Percentiles rank a stretch among this genome's conserved stretches.
phyloP scores from a whole-genome alignment of 2,329 filamentous ascomycete species.

The Calonectria crousiana region DNA sequence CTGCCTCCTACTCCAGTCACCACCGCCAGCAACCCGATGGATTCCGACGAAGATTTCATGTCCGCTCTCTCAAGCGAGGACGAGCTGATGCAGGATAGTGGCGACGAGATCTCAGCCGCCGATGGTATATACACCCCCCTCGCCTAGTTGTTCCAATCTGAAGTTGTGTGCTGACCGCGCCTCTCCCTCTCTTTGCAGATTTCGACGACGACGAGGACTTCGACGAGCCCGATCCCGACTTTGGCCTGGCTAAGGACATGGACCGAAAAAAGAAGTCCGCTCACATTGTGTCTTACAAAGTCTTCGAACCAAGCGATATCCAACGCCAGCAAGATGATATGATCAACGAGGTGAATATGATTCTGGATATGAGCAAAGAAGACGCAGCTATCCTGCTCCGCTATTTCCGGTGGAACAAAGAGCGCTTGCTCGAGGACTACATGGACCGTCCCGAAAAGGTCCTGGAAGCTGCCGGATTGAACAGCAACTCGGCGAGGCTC shows the following conservation, averaged over 20 bases:
- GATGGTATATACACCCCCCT: constrained; percentile 55
- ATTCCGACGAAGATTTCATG: constrained; percentile 96
- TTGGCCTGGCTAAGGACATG: constrained; percentile 70
- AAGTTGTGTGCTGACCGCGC: constrained; percentile 29
- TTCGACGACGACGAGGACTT: constrained; percentile 69
- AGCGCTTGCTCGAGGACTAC: constrained; percentile 92
- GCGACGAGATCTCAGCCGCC: constrained; percentile 72
- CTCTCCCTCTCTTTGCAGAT: constrained; percentile 53
- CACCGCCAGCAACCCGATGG: constrained; percentile 76
- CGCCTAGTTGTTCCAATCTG: constrained; percentile 12
- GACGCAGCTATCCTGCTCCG: constrained; percentile 91
- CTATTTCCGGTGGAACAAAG: constrained; percentile 95
- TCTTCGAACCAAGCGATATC: constrained; percentile 84
- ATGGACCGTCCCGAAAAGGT: constrained; percentile 89
- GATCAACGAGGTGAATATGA: constrained; percentile 90
- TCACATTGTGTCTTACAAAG: constrained; percentile 87
- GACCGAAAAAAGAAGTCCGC: constrained; percentile 78
- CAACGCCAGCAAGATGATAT: constrained; percentile 87
- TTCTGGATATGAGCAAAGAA: constrained; percentile 89
- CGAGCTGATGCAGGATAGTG: constrained; percentile 81
- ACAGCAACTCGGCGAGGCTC: constrained; percentile 69
- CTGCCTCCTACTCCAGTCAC: constrained; percentile 72
- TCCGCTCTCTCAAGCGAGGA: constrained; percentile 82
- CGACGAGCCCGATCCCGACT: constrained; percentile 67
- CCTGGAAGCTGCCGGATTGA: constrained; percentile 86